Evolutionary conservation across 345 rosid genomes (phyloP).

Genomic region (Gossypium anomalum): DNA sequence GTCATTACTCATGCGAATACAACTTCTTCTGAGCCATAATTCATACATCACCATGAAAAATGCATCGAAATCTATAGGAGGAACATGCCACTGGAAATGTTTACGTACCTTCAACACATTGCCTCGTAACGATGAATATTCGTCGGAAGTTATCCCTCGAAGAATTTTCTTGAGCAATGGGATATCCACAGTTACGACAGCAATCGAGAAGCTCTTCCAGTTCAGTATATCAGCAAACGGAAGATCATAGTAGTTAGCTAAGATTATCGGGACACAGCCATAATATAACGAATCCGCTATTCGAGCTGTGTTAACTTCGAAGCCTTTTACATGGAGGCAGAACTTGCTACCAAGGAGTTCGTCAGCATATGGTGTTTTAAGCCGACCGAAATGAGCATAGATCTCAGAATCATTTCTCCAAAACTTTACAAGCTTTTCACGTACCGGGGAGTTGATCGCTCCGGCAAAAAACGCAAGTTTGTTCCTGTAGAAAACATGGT

Average conservation of each 20-base stretch:
- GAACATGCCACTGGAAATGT: conserved; percentile 51
- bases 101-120: conserved; percentile 46
- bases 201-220: conserved; percentile 48
- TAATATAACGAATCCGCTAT: conserved; percentile 46
- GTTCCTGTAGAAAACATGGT: conserved; percentile 29
- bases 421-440: conserved; percentile 39
- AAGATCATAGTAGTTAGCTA: conserved; percentile 58
- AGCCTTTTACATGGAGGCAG: conserved; percentile 67
- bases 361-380: conserved; percentile 47
- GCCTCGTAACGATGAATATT: conserved; percentile 22
- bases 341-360: conserved; percentile 52
- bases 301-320: conserved; percentile 61
- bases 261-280: conserved; percentile 50
- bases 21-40: conserved; percentile 48
- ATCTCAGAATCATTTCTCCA: conserved; percentile 58
- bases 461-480: conserved; percentile 67
- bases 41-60: conserved; percentile 54
- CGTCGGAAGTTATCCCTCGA: conserved; percentile 23
- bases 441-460: conserved; percentile 50
- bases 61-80: conserved; percentile 42
- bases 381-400: conserved; percentile 41
- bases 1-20: conserved; percentile 16
- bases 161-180: conserved; percentile 48
- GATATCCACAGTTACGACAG: conserved; percentile 45
- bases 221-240: conserved; percentile 48